These are phyloP conservation scores for Ocimum tenuiflorum DNA, from an alignment of 257 asterid genomes.

Conservation along the genomic window DNA sequence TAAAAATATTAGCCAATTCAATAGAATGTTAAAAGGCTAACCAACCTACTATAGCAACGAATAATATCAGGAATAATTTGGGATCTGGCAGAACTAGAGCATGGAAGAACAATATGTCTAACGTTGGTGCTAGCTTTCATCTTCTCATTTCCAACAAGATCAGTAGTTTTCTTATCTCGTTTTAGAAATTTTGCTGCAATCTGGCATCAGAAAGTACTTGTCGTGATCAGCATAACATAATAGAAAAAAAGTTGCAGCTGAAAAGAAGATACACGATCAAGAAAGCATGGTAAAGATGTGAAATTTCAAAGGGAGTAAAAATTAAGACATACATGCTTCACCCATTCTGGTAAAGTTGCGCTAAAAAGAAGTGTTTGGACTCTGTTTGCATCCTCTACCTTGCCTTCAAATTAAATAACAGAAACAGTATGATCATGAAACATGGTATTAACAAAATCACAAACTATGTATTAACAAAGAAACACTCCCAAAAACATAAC, in stretches of 20 bases:
- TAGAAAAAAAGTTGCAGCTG: neutral
- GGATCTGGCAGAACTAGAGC: conserved; percentile 77
- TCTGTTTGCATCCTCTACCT: conserved; percentile 70
- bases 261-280: neutral
- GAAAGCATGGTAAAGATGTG: neutral
- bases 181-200: conserved; percentile 67
- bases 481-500: conserved; percentile 4
- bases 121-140: conserved; percentile 95
- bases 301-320: neutral
- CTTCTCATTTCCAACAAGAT: conserved; percentile 92
- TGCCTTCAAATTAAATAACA: conserved; percentile 36
- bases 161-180: conserved; percentile 74
- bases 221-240: neutral
- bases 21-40: conserved; percentile 4
- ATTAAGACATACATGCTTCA: conserved; percentile 63
- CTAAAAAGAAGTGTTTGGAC: conserved; percentile 97
- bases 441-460: neutral
- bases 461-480: neutral
- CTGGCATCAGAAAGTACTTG: conserved; percentile 31
- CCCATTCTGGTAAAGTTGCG: conserved; percentile 95
- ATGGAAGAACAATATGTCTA: conserved; percentile 85
- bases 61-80: conserved; percentile 93
- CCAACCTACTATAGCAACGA: conserved; percentile 88
- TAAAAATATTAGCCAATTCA: neutral
- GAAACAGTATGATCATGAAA: neutral